Percentiles rank a stretch among this genome's conserved stretches.
phyloP scores from a whole-genome alignment of 208 protist species.

The Phytomonas francai region DNA sequence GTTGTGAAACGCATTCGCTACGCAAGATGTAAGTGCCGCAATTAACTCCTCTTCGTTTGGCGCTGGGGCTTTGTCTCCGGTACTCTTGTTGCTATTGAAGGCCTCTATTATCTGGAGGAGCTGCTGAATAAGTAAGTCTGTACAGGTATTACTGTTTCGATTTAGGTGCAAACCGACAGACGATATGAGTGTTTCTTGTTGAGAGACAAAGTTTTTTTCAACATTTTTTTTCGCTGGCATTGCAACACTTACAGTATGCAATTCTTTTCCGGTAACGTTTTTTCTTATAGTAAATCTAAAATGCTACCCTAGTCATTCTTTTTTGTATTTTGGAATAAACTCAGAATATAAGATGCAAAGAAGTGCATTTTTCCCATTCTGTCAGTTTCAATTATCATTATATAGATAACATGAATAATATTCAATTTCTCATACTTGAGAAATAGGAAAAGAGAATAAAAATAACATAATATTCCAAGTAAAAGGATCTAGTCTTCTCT shows the following conservation, averaged over 20 bases:
- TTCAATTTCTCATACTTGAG: not conserved
- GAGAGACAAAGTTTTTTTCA: not conserved
- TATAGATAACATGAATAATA: slow-evolving; percentile 1
- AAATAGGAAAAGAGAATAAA: slow-evolving; percentile 4
- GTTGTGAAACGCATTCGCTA: slow-evolving; percentile 34
- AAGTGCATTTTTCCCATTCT: not conserved
- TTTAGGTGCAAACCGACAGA: not conserved
- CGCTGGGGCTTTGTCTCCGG: not conserved
- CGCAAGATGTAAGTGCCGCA: slow-evolving; percentile 27
- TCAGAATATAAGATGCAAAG: not conserved
- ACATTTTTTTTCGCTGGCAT: slow-evolving; percentile 4
- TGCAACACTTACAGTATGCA: not conserved
- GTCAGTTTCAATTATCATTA: not conserved
- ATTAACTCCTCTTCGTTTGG: slow-evolving; percentile 3
- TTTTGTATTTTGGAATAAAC: not conserved
- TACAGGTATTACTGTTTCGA: not conserved
- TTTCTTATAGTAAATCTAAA: not conserved
- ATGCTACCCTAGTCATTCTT: not conserved
- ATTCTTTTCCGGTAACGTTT: not conserved
- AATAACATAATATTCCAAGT: not conserved
- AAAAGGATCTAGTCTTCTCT: not conserved
- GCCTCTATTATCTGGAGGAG: not conserved
- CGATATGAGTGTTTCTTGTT: not conserved
- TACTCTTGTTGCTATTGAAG: not conserved
- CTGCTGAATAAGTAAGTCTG: not conserved